These are phyloP conservation scores for Triangularia setosa DNA, from an alignment of 2,329 filamentous ascomycete genomes.

Conservation along the genomic window DNA sequence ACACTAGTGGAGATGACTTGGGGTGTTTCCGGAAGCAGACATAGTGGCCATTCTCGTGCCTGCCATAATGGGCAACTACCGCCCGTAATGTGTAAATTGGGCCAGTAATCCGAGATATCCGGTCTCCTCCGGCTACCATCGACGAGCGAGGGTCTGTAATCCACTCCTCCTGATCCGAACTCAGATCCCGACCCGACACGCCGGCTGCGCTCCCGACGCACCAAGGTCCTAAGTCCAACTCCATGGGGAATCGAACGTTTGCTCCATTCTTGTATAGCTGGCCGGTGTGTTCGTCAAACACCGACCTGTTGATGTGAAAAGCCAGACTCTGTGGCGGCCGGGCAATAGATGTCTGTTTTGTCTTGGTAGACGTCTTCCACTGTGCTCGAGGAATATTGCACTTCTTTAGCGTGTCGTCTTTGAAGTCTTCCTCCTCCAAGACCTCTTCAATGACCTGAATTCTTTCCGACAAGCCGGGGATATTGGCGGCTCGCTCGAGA, in stretches of 20 bases:
- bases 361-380: constrained; percentile 76
- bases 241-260: constrained; percentile 69
- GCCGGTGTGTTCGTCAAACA: constrained; percentile 82
- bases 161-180: constrained; percentile 60
- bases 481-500: constrained; percentile 40
- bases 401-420: constrained; percentile 60
- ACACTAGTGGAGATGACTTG: not conserved
- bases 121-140: constrained; percentile 62
- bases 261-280: constrained; percentile 80
- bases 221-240: constrained; percentile 78
- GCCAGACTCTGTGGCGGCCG: constrained; percentile 75
- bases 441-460: constrained; percentile 65
- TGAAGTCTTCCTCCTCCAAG: constrained; percentile 75
- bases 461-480: constrained; percentile 51
- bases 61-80: constrained; percentile 82
- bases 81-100: constrained; percentile 74
- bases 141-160: constrained; percentile 62
- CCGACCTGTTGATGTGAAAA: constrained; percentile 85
- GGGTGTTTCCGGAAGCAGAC: constrained; percentile 78
- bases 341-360: constrained; percentile 82
- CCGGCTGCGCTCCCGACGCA: constrained; percentile 62
- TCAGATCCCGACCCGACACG: constrained; percentile 23
- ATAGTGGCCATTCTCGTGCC: constrained; percentile 94
- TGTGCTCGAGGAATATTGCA: constrained; percentile 65
- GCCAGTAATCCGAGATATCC: constrained; percentile 50